Conservation (phyloP, 2,329 filamentous ascomycete species). For the Trichoderma brevicompactum region DNA sequence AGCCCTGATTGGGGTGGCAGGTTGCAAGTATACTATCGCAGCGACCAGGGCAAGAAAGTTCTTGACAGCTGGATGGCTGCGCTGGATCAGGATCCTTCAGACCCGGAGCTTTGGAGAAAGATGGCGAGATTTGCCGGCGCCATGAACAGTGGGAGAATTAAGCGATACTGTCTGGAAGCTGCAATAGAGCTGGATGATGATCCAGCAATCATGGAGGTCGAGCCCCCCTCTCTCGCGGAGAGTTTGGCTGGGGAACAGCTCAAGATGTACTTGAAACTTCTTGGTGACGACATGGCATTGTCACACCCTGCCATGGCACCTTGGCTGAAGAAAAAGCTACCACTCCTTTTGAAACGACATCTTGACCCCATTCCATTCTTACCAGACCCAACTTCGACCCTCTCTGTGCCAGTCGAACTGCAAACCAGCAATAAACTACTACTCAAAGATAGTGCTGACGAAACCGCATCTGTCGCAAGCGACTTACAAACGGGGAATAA, state of each 20-base stretch:
- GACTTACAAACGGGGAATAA: slow-evolving; percentile 24
- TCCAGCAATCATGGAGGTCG: slow-evolving; percentile 63
- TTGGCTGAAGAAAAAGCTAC: slow-evolving; percentile 58
- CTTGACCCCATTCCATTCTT: slow-evolving; percentile 67
- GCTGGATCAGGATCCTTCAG: slow-evolving; percentile 67
- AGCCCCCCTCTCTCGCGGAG: slow-evolving; percentile 66
- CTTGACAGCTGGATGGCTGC: slow-evolving; percentile 62
- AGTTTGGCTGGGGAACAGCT: slow-evolving; percentile 66
- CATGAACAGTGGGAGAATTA: slow-evolving; percentile 60
- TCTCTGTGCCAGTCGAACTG: slow-evolving; percentile 41
- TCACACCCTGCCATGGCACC: slow-evolving; percentile 65
- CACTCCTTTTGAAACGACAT: slow-evolving; percentile 55
- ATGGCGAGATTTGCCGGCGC: slow-evolving; percentile 62
- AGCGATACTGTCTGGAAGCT: slow-evolving; percentile 66
- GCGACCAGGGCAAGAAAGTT: slow-evolving; percentile 49
- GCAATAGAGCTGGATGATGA: slow-evolving; percentile 71
- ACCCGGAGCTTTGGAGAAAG: slow-evolving; percentile 68
- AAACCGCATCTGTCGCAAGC: background rate
- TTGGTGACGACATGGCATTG: slow-evolving; percentile 60
- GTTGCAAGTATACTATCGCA: slow-evolving; percentile 37
- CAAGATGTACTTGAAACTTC: slow-evolving; percentile 57
- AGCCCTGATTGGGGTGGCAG: slow-evolving; percentile 56
- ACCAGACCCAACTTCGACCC: slow-evolving; percentile 53
- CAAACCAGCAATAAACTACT: background rate
- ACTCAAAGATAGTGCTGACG: background rate